Base-by-base conservation (phyloP, 108 stramenopile genomes). In the Pseudonitzschia multiseries region DNA sequence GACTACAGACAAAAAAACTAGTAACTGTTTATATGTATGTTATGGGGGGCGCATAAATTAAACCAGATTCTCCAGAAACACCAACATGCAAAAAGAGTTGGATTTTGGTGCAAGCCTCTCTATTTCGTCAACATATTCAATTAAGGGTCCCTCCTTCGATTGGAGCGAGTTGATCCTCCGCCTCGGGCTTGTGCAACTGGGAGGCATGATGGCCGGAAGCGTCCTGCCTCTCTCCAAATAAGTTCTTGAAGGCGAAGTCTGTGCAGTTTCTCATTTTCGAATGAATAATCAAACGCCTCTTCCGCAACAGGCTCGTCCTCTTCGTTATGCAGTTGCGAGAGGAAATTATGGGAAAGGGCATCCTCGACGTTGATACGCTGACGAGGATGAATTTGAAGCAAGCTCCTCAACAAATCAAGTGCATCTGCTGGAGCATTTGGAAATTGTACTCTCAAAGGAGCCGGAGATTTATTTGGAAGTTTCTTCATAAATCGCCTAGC, bases 321-420 rank as follows among this genome's bases (percentile, higher is more conserved):
- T 42, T 86, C 79, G 51, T 77, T 91, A 79, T 95, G 95, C 36
- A 96, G 82, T 41, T 87, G 84, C 42, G 93, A 71, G 75, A 99
- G 84, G 79, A 93, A 99, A 21, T 97, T 93, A 79, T 99, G 98
- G 33, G 81, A 76, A 60, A 99, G 84, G 32, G 98, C 93, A 66
- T 96, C 92, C 61, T 85, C 86, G 9, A 98, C 97, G 41, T 89
- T 86, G 72, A 94, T 89, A 26, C 98, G 87, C 81, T 84, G 86
- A 1, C 72, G 64, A 6, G 98, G 98, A 72, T 98, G 90, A 69
- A 99, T 90, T 57, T 91, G 82, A 26, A 99, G 94, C 96, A 97
- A 97, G 50, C 86, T 86, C 31, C 79, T 72, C 63, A 99, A 75
- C 32, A 98, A 76, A 77, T 99, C 97, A 32, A 99, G 71, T 22